phyloP scores from a whole-genome alignment of 352 stramenopile species.

The Phytophthora lateralis region DNA sequence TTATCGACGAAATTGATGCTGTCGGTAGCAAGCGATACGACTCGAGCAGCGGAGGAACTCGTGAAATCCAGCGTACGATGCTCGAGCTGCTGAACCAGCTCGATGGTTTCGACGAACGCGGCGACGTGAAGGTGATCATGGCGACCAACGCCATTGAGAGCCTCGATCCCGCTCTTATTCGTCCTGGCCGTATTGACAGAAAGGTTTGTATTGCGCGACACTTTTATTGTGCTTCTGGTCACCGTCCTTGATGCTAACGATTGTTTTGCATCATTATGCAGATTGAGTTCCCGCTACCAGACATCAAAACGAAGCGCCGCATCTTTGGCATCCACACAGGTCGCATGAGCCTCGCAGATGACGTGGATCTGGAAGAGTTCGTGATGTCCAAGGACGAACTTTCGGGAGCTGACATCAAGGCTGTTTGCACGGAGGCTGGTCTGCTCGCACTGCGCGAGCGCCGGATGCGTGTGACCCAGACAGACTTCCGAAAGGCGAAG shows the following conservation, averaged over 20 bases:
- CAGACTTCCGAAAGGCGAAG: conserved; percentile 99
- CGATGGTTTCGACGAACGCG: conserved; percentile 99
- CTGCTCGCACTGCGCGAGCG: conserved; percentile 98
- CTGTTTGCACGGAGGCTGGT: conserved; percentile 99
- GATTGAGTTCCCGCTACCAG: conserved; percentile 99
- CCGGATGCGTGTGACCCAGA: conserved; percentile 99
- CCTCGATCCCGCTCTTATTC: conserved; percentile 98
- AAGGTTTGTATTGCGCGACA: conserved; percentile 75
- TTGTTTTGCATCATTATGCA: conserved; percentile 30
- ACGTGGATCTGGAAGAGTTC: conserved; percentile 99
- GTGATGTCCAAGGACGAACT: conserved; percentile 99
- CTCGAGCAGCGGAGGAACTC: conserved; percentile 96
- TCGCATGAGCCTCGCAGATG: conserved; percentile 97
- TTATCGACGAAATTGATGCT: conserved; percentile 99
- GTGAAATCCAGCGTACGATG: conserved; percentile 99
- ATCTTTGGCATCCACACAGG: conserved; percentile 99
- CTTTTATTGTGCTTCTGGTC: conserved; percentile 1
- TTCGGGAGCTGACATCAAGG: conserved; percentile 99
- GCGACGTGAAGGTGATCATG: conserved; percentile 99
- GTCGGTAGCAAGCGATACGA: conserved; percentile 99
- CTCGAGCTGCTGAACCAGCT: conserved; percentile 99
- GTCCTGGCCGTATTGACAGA: conserved; percentile 99
- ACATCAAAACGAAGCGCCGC: conserved; percentile 99
- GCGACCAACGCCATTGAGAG: conserved; percentile 99
- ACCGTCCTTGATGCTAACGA: background rate